These are phyloP conservation scores for Tetrapisispora nanseiensis DNA, from an alignment of 805 yeast genomes.

Conservation along the genomic window DNA sequence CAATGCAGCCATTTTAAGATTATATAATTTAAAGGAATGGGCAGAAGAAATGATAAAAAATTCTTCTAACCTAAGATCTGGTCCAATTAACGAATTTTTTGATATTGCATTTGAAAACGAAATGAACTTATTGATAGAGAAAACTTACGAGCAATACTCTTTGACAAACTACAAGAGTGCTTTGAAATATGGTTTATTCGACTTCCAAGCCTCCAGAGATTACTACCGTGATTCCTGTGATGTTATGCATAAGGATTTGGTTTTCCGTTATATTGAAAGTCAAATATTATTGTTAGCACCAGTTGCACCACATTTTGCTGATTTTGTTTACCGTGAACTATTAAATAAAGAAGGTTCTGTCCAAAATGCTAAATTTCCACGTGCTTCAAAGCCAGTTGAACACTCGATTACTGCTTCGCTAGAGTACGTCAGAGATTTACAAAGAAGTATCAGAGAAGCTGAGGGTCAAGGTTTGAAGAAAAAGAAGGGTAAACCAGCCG, in stretches of 20 bases:
- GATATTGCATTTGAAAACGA: slow-evolving; percentile 90
- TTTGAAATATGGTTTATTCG: slow-evolving; percentile 83
- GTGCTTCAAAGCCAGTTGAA: slow-evolving; percentile 57
- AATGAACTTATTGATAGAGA: slow-evolving; percentile 71
- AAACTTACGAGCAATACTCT: slow-evolving; percentile 60
- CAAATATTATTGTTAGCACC: slow-evolving; percentile 85
- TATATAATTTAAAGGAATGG: slow-evolving; percentile 92
- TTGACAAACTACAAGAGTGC: slow-evolving; percentile 79
- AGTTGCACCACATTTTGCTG: slow-evolving; percentile 92
- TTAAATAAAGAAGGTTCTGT: slow-evolving; percentile 57
- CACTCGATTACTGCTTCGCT: slow-evolving; percentile 55
- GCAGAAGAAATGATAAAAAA: slow-evolving; percentile 62
- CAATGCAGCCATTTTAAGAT: slow-evolving; percentile 91
- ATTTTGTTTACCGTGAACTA: slow-evolving; percentile 77
- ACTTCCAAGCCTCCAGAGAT: slow-evolving; percentile 91
- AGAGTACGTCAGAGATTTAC: slow-evolving; percentile 65
- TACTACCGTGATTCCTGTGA: slow-evolving; percentile 75
- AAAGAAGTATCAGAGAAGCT: slow-evolving; percentile 84
- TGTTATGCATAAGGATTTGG: slow-evolving; percentile 75
- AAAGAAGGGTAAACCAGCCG: slow-evolving; percentile 76
- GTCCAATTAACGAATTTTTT: slow-evolving; percentile 50
- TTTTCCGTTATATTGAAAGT: slow-evolving; percentile 70
- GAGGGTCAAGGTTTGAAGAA: slow-evolving; percentile 78
- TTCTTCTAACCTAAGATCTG: slow-evolving; percentile 45
- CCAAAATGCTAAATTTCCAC: slow-evolving; percentile 74